Conservation (phyloP, 179 eudicot species). For the Silene vulgaris region DNA sequence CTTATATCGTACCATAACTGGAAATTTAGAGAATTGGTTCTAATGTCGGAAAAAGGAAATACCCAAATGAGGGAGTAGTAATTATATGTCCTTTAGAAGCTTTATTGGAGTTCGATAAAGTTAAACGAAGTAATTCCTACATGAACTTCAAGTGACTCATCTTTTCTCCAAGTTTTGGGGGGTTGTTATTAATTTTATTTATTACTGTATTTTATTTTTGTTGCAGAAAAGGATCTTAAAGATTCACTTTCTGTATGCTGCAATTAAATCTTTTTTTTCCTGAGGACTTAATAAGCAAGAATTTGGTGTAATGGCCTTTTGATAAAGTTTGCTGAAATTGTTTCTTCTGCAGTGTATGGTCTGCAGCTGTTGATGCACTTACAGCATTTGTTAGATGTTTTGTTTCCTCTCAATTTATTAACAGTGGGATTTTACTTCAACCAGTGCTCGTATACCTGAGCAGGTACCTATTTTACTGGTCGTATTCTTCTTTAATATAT, state of each 20-base stretch:
- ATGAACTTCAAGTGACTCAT: neutral
- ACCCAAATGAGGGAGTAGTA: neutral
- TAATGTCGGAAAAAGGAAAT: neutral
- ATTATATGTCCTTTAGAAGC: neutral
- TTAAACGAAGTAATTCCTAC: neutral
- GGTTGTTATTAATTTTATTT: neutral
- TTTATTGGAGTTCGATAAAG: neutral
- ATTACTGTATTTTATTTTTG: neutral
- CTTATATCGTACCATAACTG: neutral
- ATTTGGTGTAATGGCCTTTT: neutral
- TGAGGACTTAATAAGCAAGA: neutral
- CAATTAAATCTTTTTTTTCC: neutral
- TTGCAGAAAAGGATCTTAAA: conserved; percentile 2
- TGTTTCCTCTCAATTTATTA: conserved; percentile 53
- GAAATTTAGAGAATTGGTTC: neutral
- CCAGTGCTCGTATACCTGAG: conserved; percentile 87
- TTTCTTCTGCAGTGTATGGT: conserved; percentile 58
- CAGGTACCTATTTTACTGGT: conserved; percentile 41
- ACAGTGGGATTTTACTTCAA: conserved; percentile 78
- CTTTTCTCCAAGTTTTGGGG: neutral
- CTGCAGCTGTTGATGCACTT: conserved; percentile 88
- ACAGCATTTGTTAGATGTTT: conserved; percentile 79
- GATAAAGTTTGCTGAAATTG: conserved; percentile 14
- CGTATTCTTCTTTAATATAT: conserved; percentile 13
- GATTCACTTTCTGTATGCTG: neutral